Evolutionary conservation across 805 yeast species (phyloP).

Genomic region (Candida tallmaniae): DNA sequence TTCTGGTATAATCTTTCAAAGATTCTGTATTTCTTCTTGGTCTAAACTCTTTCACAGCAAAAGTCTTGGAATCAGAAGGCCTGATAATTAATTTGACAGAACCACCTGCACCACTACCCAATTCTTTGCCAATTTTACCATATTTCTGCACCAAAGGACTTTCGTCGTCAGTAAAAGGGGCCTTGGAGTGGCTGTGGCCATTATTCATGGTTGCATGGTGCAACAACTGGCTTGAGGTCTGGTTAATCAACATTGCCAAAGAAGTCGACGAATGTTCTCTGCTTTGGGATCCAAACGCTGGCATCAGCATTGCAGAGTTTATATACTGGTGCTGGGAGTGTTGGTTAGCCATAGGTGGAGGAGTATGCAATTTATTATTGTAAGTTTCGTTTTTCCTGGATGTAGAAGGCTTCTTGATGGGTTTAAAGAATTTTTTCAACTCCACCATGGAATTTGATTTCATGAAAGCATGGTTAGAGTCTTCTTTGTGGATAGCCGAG

Average conservation of each 20-base stretch:
- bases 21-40: slow-evolving; percentile 69
- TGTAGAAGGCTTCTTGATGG: slow-evolving; percentile 34
- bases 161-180: slow-evolving; percentile 29
- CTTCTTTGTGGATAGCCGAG: slow-evolving; percentile 16
- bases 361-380: slow-evolving; percentile 23
- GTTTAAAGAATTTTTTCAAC: slow-evolving; percentile 67
- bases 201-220: slow-evolving; percentile 34
- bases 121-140: slow-evolving; percentile 74
- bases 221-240: slow-evolving; percentile 33
- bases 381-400: slow-evolving; percentile 15
- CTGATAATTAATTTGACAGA: slow-evolving; percentile 72
- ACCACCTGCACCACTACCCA: slow-evolving; percentile 97
- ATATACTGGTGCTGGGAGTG: neutral
- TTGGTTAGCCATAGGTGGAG: slow-evolving; percentile 21
- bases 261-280: slow-evolving; percentile 34
- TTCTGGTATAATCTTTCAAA: slow-evolving; percentile 82
- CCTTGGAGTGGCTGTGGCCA: slow-evolving; percentile 22
- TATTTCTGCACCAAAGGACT: slow-evolving; percentile 71
- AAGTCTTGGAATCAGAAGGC: slow-evolving; percentile 60
- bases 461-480: slow-evolving; percentile 27
- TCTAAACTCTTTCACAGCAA: slow-evolving; percentile 92
- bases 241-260: slow-evolving; percentile 32
- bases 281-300: slow-evolving; percentile 10
- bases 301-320: neutral
- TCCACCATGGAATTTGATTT: slow-evolving; percentile 59